Percentiles rank a stretch among this genome's conserved stretches.
Evolutionary conservation across 768 basidiomycete species (phyloP).

Genomic region (Boletus edulis): DNA sequence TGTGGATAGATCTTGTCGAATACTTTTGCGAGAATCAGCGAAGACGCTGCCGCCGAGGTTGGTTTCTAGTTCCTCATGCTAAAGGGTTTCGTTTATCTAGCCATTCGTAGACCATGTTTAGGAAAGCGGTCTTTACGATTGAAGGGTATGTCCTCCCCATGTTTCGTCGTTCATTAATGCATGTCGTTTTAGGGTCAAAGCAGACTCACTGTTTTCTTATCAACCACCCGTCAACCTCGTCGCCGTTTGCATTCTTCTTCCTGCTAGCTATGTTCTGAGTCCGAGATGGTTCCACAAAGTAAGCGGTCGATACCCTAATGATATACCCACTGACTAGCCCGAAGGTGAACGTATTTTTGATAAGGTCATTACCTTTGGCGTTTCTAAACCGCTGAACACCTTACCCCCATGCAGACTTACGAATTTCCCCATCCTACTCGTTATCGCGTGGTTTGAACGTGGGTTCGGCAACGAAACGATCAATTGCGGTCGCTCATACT

Average conservation of each 20-base stretch:
- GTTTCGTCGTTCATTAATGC: constrained; percentile 9
- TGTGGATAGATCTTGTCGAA: constrained; percentile 81
- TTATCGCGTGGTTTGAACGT: constrained; percentile 84
- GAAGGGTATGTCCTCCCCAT: constrained; percentile 64
- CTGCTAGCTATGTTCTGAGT: constrained; percentile 78
- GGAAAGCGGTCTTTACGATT: constrained; percentile 89
- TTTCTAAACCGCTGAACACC: background rate
- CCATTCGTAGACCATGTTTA: constrained; percentile 78
- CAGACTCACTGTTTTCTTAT: constrained; percentile 90
- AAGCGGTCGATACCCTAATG: background rate
- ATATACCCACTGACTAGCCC: constrained; percentile 14
- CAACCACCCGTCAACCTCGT: constrained; percentile 91
- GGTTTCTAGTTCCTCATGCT: background rate
- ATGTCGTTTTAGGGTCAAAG: constrained; percentile 61
- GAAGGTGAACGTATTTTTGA: constrained; percentile 86
- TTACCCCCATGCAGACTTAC: constrained; percentile 49
- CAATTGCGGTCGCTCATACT: background rate
- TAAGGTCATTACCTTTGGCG: constrained; percentile 46
- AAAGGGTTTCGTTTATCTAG: background rate
- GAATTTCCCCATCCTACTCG: constrained; percentile 79
- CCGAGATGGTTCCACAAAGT: constrained; percentile 99
- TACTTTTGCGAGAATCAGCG: constrained; percentile 91
- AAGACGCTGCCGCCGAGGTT: constrained; percentile 91
- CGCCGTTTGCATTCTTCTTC: constrained; percentile 84
- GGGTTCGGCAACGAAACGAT: constrained; percentile 1